Base-by-base conservation (phyloP, 2,329 filamentous ascomycete genomes). In the Aspergillus candidus region DNA sequence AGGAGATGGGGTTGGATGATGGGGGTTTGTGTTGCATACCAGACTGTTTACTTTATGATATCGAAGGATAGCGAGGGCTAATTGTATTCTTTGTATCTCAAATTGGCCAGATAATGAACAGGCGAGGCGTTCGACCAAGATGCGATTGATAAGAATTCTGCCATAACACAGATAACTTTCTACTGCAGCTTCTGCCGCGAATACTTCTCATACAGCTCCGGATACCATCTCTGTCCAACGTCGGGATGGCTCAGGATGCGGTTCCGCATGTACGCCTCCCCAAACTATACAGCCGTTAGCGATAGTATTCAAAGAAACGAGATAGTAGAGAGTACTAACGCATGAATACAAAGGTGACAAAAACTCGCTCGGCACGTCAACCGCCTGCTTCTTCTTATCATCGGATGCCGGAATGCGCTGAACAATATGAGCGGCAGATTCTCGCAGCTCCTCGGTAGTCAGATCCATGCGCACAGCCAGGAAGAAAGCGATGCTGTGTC, bases 401-500 rank as follows among this genome's bases (percentile, higher is more conserved):
- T 65, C 59, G 0, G 58, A 56, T 1, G 50, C 50, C 2, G 63
- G 63, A 14, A 66, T 62, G 1, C 44, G 46, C 5, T 48, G 32
- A 8, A 63, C 58, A 34, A 66, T 65, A 33, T 66, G 60, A 2
- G 54, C 51, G 2, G 62, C 61, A 0, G 61, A 62, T 29, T 60
- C 51, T 13, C 60, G 50, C 3, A 66, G 55, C 22, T 62, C 40
- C 0, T 76, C 72, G 38, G 78, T 71, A 56, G 60, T 79, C 66
- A 63, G 72, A 69, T 63, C 60, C 43, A 65, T 44, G 10, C 72
- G 72, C 30, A 79, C 74, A 4, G 72, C 74, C 31, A 77, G 74
- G 60, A 79, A 79, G 58, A 77, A 79, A 0, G 77, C 75, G 12
- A 79, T 72, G 32, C 73, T 77, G 48, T 66, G 67, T 40, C 64